Evolutionary conservation across 805 yeast genomes (phyloP).

Genomic region (Isabelozyma pseudorhagii): DNA sequence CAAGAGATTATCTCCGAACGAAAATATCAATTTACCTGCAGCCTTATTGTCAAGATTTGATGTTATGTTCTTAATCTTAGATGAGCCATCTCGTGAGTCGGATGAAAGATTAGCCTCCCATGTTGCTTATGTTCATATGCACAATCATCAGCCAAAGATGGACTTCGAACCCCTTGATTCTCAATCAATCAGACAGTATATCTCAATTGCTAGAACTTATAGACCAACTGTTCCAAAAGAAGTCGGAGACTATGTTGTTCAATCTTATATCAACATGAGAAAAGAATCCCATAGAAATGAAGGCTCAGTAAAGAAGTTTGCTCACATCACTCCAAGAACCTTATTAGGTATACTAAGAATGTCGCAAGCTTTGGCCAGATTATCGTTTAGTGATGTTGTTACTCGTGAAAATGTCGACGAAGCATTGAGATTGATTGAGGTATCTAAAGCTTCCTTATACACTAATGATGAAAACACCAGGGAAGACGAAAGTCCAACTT

Average conservation of each 20-base stretch:
- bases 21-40: slow-evolving; percentile 94
- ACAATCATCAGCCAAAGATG: slow-evolving; percentile 78
- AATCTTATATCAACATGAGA: slow-evolving; percentile 84
- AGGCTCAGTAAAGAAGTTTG: slow-evolving; percentile 72
- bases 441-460: slow-evolving; percentile 80
- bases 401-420: slow-evolving; percentile 86
- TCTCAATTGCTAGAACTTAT: slow-evolving; percentile 77
- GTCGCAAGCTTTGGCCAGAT: slow-evolving; percentile 91
- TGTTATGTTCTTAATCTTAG: slow-evolving; percentile 80
- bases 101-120: slow-evolving; percentile 90
- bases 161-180: slow-evolving; percentile 77
- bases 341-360: slow-evolving; percentile 85
- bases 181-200: slow-evolving; percentile 77
- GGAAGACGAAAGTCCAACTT: slow-evolving; percentile 64
- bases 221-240: slow-evolving; percentile 82
- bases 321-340: slow-evolving; percentile 95
- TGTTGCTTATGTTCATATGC: slow-evolving; percentile 95
- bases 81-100: slow-evolving; percentile 71
- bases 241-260: slow-evolving; percentile 84
- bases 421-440: slow-evolving; percentile 81
- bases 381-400: slow-evolving; percentile 75
- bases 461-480: slow-evolving; percentile 46
- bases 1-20: slow-evolving; percentile 84
- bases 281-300: slow-evolving; percentile 84
- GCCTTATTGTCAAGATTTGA: slow-evolving; percentile 95